A percentile compares a stretch with the other conserved stretches of the same genome.
These are phyloP conservation scores for Dendrocalamus sinicus DNA, from an alignment of 176 grass and related monocot species.

Conservation along the genomic window DNA sequence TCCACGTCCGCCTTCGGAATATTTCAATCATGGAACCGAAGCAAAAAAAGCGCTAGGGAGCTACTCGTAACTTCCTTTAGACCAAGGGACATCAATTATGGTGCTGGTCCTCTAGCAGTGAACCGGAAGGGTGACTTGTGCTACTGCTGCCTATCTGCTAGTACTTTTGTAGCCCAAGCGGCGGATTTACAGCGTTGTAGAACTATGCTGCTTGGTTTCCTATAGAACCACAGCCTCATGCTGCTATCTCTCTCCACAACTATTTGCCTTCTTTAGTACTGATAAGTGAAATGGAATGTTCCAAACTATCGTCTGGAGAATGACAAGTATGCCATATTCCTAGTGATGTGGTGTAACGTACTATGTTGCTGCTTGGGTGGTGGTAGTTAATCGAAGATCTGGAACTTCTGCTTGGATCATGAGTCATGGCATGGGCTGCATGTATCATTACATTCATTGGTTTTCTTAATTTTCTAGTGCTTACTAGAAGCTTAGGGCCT, in stretches of 20 bases:
- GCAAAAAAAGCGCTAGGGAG: background rate
- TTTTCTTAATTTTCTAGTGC: background rate
- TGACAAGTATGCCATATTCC: background rate
- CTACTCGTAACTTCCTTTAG: background rate
- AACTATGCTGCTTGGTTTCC: conserved; percentile 9
- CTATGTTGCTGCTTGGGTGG: background rate
- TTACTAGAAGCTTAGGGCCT: too few species aligned
- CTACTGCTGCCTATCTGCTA: background rate
- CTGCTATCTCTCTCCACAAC: background rate
- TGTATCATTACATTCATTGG: background rate
- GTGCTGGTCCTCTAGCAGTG: background rate
- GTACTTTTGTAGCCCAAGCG: background rate
- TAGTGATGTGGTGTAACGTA: background rate
- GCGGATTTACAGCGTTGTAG: background rate
- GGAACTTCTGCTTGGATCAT: background rate
- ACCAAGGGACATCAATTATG: background rate
- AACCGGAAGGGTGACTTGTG: background rate
- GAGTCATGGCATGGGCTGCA: background rate
- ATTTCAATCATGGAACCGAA: background rate
- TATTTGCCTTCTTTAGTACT: background rate
- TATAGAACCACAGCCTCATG: background rate
- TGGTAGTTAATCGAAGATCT: conserved; percentile 4
- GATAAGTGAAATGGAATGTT: background rate
- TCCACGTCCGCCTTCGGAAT: conserved; percentile 32
- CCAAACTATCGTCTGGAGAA: background rate